phyloP scores from a whole-genome alignment of 345 rosid genomes.

The Aquilaria yunnanensis region DNA sequence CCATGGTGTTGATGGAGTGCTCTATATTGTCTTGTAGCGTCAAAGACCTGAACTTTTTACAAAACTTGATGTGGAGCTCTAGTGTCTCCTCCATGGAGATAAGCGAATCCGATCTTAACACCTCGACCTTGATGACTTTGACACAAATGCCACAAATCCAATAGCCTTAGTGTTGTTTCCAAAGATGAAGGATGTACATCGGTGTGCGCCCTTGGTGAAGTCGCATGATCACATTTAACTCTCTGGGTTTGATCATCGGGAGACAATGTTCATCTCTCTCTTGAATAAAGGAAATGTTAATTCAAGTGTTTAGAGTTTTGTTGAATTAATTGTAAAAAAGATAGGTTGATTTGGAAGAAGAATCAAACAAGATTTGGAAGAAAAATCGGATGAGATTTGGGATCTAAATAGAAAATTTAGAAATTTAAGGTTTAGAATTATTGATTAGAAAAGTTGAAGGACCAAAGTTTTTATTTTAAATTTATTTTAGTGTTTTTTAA shows the following conservation, averaged over 20 bases:
- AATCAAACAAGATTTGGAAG: no score
- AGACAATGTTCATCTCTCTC: no score
- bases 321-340: no score
- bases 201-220: constrained; percentile 58
- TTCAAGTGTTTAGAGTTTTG: no score
- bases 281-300: no score
- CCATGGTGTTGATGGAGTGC: constrained; percentile 59
- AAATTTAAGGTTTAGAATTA: no score
- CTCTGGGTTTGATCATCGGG: constrained; percentile 28
- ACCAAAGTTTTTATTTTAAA: no score
- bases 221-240: constrained; percentile 57
- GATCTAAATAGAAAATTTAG: no score
- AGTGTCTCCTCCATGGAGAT: constrained; percentile 56
- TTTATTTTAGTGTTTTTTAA: no score
- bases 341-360: no score
- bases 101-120: constrained; percentile 31
- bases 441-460: no score
- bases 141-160: constrained; percentile 66
- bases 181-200: constrained; percentile 36
- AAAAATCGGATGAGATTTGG: no score
- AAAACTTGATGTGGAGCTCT: constrained; percentile 39
- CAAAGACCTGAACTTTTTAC: constrained; percentile 28
- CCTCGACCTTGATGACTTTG: constrained; percentile 59
- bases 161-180: constrained; percentile 44
- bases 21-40: constrained; percentile 31